Evolutionary conservation across 768 basidiomycete species (phyloP), one percentile per base, ranked within the genome.

Genomic region (Mrakia gelida): DNA sequence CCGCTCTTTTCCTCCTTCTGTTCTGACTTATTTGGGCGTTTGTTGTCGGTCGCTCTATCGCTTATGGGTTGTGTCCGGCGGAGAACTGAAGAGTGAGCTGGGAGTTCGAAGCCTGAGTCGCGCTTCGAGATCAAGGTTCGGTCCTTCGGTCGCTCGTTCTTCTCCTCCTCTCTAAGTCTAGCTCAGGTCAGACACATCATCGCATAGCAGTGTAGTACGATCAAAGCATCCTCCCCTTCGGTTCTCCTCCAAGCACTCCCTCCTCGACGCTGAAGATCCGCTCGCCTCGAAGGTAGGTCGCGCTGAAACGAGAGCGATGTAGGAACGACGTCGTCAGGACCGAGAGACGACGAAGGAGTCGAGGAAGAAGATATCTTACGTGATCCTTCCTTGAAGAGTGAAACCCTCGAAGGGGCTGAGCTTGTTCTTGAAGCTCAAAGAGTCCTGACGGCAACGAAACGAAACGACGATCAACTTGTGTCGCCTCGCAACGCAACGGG

Each of bases 371-470:
- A n/a, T 18, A n/a, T 9, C 73, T 13, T 7, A 75, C 76, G 56
- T 76, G 63, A 77, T 61, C 6, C 67, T 71, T 3, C 96, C 96
- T 23, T 81, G 86, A 63, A 97, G 87, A 26, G 82, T 86, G 81
- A 89, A 86, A 7, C 94, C 95, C 80, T 92, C 89, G 83, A 95
- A 98, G 2, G 96, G 92, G 5, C 93, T 92, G 28, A 97, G 82
- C 84, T 95, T 95, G 86, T 98, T 98, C 87, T 94, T 97, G 88
- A 96, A 98, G 74, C 90, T 87, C 18, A 98, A 86, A 18, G 90
- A 90, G 32, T 95, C 91, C 93, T 95, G 79, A 18, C 26, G 49
- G 16, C 18, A 41, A 38, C 67, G 30, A 30, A 41, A 68, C 3
- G 13, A 49, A 5, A 68, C 15, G 28, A n/a, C 21, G 45, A 49